Evolutionary conservation across 305 asterid species (phyloP).

Genomic region (Salvia sclarea): DNA sequence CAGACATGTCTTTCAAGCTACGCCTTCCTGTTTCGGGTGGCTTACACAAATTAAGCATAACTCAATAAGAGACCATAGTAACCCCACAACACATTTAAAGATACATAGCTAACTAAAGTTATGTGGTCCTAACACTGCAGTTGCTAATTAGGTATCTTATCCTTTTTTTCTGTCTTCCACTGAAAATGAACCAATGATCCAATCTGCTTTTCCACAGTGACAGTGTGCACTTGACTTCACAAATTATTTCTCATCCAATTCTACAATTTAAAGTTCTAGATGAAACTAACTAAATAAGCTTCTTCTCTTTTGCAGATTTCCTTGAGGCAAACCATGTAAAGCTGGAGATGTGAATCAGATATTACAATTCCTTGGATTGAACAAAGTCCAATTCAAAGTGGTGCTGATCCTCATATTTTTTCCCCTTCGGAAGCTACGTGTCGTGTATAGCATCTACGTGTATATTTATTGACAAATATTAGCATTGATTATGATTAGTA

Average conservation of each 20-base stretch:
- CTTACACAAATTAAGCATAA: slow-evolving; percentile 23
- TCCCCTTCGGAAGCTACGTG: slow-evolving; percentile 30
- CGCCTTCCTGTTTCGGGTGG: slow-evolving; percentile 25
- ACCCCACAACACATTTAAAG: slow-evolving; percentile 29
- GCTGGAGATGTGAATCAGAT: slow-evolving; percentile 62
- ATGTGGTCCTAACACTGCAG: slow-evolving; percentile 38
- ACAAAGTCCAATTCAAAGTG: slow-evolving; percentile 30
- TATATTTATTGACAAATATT: slow-evolving; percentile 38
- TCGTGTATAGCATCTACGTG: slow-evolving; percentile 36
- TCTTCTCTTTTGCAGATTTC: slow-evolving; percentile 47
- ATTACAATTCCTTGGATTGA: slow-evolving; percentile 29
- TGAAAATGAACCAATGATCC: slow-evolving; percentile 29
- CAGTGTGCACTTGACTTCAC: not conserved
- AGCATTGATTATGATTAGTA: slow-evolving; percentile 34
- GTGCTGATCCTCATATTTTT: slow-evolving; percentile 30
- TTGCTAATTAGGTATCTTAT: slow-evolving; percentile 39
- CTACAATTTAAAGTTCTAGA: not conserved
- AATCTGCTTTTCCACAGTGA: slow-evolving; percentile 13
- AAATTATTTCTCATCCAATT: slow-evolving; percentile 2
- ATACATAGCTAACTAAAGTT: slow-evolving; percentile 3
- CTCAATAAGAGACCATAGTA: slow-evolving; percentile 23
- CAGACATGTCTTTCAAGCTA: slow-evolving; percentile 30
- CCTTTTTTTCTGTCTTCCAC: slow-evolving; percentile 40
- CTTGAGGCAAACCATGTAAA: slow-evolving; percentile 53
- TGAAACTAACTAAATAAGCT: slow-evolving; percentile 6